A percentile compares a stretch with the other conserved stretches of the same genome.
Evolutionary conservation across 2,329 filamentous ascomycete species (phyloP).

Genomic region (Septoria linicola): DNA sequence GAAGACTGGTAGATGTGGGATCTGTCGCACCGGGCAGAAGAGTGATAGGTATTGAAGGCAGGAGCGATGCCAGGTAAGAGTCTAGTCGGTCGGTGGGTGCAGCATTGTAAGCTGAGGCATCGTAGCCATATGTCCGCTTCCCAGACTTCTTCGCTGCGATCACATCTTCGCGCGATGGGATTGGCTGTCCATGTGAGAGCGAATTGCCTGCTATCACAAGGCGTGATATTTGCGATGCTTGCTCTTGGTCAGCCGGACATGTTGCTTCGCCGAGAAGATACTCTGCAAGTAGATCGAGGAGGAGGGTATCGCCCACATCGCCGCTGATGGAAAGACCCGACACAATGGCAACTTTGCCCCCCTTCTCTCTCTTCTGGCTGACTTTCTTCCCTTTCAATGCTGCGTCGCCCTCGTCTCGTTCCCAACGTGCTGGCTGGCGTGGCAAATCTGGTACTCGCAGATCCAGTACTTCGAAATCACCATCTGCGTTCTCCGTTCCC

Average conservation of each 20-base stretch:
- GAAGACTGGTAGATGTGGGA: constrained; percentile 83
- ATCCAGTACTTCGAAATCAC: constrained; percentile 90
- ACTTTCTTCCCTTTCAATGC: constrained; percentile 40
- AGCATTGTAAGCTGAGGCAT: constrained; percentile 82
- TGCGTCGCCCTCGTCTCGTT: constrained; percentile 56
- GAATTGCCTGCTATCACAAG: constrained; percentile 93
- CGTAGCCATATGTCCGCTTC: constrained; percentile 89
- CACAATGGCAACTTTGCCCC: constrained; percentile 78
- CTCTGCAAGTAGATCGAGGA: constrained; percentile 76
- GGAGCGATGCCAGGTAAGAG: constrained; percentile 72
- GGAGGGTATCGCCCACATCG: constrained; percentile 69
- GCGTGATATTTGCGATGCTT: constrained; percentile 69
- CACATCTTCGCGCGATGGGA: constrained; percentile 49
- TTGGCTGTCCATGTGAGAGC: constrained; percentile 55
- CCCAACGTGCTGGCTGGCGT: constrained; percentile 78
- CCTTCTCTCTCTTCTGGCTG: constrained; percentile 44
- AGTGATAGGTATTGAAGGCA: constrained; percentile 85
- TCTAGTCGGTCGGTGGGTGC: constrained; percentile 81
- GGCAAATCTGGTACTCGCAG: constrained; percentile 84
- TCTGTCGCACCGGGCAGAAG: constrained; percentile 81
- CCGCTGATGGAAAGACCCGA: constrained; percentile 85
- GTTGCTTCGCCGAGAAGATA: constrained; percentile 82
- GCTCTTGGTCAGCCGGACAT: constrained; percentile 58
- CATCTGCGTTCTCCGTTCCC: constrained; percentile 88
- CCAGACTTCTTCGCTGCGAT: constrained; percentile 48